Base-by-base conservation (phyloP, 176 grass and related monocot species). In the Tillandsia leiboldiana region DNA sequence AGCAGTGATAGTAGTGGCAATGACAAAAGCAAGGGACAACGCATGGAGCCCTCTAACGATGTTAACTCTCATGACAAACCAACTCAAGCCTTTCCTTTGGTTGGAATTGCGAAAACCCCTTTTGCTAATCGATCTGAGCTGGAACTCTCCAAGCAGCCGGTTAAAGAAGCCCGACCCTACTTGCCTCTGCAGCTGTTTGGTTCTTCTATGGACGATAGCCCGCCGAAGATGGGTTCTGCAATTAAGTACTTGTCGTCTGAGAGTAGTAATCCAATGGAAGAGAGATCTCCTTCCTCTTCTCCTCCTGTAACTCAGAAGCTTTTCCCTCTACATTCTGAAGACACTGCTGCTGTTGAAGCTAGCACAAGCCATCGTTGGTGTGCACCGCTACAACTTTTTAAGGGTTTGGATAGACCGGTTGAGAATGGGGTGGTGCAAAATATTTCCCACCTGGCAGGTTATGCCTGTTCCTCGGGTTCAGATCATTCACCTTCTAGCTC, bases 211-310 rank as follows among this genome's bases (percentile, higher is more conserved):
- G 93, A 86, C 12, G 86, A 84, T 58, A 84, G 88, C 67, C 90
- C 77, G 75, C 63, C 80, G 4, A 93, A 88, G 64, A 64, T 86
- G 69, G 80, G 86, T 51, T 78, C 78, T 71, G 63, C 84, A 59
- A 99, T 81, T 24, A 99, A 99, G 72, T 99, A 99, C 72, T 76
- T 94, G 5, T 99, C 95, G 61, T 99, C 95, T 17, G 95, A 99
- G 75, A 99, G 90, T 69, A 99, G 95, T 66, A 99, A 99, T 54
- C 95, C 90, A 73, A 73, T 90, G 72, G 90, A 99, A 11, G 94
- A 93, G 78, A 87, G 85, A 72, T 99, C 90, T 65, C 94, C 89
- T 9, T 93, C 90, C 8, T 89, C 89, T 54, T 93, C 94, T 48
- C 90, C 90, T 3, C 90, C 94, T 61, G 48, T 93, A 63, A 99